phyloP scores from a whole-genome alignment of 345 rosid genomes.

The Excoecaria agallocha region DNA sequence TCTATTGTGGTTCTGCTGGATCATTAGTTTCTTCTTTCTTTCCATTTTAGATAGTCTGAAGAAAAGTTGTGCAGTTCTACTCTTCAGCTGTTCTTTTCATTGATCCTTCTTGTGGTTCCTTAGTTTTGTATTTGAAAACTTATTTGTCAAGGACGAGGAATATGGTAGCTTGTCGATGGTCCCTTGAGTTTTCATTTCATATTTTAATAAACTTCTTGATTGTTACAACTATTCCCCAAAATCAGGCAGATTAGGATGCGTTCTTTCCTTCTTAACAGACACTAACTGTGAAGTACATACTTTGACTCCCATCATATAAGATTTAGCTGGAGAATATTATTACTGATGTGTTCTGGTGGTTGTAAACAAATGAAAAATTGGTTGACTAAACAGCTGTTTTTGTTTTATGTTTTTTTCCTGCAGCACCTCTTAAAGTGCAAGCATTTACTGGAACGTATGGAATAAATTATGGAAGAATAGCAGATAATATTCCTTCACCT shows the following conservation, averaged over 20 bases:
- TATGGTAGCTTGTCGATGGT: not conserved
- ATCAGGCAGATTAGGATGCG: too few relatives aligned
- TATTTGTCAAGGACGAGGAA: too few relatives aligned
- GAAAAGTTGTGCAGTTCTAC: not conserved
- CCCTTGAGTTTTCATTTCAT: not conserved
- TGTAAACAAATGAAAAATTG: slow-evolving; percentile 15
- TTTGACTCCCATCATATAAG: not conserved
- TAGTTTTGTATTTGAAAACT: not conserved
- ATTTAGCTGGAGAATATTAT: not conserved
- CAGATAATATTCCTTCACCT: slow-evolving; percentile 92
- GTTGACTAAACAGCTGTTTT: not conserved
- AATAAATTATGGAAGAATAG: slow-evolving; percentile 90
- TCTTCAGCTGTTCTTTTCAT: not conserved
- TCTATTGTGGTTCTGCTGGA: not conserved
- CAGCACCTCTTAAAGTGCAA: slow-evolving; percentile 45
- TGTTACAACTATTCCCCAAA: too few relatives aligned
- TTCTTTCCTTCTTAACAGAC: not conserved
- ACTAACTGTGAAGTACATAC: not conserved
- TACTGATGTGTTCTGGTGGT: not conserved
- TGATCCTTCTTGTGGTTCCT: not conserved
- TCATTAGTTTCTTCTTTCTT: not conserved
- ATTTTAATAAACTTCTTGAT: not conserved
- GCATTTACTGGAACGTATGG: slow-evolving; percentile 91
- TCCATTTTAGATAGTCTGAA: not conserved
- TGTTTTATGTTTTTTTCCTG: not conserved